Evolutionary conservation across 208 protist species (phyloP).

Genomic region (Acanthamoeba royreba): DNA sequence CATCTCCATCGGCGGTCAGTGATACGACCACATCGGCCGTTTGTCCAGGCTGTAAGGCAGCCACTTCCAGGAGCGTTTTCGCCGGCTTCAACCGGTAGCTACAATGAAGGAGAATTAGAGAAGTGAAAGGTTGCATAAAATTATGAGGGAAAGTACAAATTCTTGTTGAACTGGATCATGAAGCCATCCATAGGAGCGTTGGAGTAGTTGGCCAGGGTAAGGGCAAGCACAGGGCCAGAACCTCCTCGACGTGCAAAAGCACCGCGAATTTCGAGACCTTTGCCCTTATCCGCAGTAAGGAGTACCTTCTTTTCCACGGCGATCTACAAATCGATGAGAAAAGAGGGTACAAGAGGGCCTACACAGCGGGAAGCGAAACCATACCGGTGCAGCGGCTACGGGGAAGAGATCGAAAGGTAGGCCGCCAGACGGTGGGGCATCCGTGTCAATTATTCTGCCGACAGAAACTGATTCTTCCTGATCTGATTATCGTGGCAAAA

Average conservation of each 20-base stretch:
- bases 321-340: too few relatives aligned
- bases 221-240: background rate
- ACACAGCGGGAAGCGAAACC: too few relatives aligned
- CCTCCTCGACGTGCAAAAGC: conserved; percentile 53
- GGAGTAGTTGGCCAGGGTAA: conserved; percentile 40
- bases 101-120: background rate
- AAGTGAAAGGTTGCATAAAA: background rate
- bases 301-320: conserved; percentile 62
- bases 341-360: too few relatives aligned
- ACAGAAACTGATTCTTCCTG: too few relatives aligned
- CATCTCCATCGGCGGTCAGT: background rate
- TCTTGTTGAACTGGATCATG: conserved; percentile 51
- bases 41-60: background rate
- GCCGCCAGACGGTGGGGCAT: too few relatives aligned
- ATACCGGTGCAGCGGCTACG: too few relatives aligned
- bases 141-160: background rate
- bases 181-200: background rate
- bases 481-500: too few relatives aligned
- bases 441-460: too few relatives aligned
- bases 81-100: background rate
- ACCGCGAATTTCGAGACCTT: conserved; percentile 67
- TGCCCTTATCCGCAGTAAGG: conserved; percentile 58
- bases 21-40: background rate
- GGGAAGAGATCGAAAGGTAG: too few relatives aligned
- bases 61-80: background rate